Conservation (phyloP, 2,329 filamentous ascomycete genomes). For the Colletotrichum agaves region DNA sequence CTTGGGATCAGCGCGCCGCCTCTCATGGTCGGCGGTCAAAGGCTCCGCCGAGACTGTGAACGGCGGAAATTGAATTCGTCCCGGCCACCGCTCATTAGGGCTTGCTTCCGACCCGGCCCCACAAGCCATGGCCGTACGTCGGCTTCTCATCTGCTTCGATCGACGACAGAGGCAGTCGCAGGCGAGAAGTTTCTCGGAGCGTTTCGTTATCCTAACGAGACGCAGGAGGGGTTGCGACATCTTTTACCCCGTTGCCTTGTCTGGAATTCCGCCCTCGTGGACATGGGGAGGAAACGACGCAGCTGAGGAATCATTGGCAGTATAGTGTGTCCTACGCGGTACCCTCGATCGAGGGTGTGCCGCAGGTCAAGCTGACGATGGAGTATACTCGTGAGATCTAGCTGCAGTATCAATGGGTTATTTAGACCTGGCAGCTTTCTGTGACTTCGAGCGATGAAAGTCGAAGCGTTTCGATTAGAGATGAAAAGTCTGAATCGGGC, state of each 20-base stretch:
- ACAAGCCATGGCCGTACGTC: conserved; percentile 52
- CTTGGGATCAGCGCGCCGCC: conserved; percentile 54
- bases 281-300: conserved; percentile 46
- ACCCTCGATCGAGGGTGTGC: conserved; percentile 50
- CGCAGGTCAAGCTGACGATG: conserved; percentile 49
- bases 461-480: too few relatives aligned
- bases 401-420: background rate
- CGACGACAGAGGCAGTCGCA: conserved; percentile 53
- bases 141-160: conserved; percentile 55
- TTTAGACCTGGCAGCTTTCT: background rate
- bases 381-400: conserved; percentile 42
- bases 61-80: conserved; percentile 53
- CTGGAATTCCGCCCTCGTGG: conserved; percentile 52
- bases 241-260: conserved; percentile 53
- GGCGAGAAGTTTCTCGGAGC: conserved; percentile 45
- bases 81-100: conserved; percentile 60
- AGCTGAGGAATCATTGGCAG: conserved; percentile 53
- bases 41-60: conserved; percentile 49
- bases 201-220: conserved; percentile 54
- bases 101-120: conserved; percentile 50
- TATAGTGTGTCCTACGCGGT: conserved; percentile 60
- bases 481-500: too few relatives aligned
- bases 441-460: too few relatives aligned
- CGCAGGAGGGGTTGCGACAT: conserved; percentile 50
- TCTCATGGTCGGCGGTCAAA: conserved; percentile 55